A percentile compares a stretch with the other conserved stretches of the same genome.
phyloP scores from a whole-genome alignment of 139 green algal genomes.

The Asterochloris erici region DNA sequence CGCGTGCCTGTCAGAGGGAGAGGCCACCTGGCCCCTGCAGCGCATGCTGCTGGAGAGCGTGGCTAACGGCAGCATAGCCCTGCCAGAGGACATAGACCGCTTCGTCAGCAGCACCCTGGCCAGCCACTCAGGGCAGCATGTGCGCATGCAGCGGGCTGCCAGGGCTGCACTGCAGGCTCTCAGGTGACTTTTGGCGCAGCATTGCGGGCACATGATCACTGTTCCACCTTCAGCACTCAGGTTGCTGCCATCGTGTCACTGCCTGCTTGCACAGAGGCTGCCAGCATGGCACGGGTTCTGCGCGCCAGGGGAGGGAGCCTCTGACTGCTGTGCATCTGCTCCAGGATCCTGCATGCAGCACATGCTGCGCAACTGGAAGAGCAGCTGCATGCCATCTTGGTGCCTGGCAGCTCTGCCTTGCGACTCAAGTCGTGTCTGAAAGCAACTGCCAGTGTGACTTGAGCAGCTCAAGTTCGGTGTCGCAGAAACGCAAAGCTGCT shows the following conservation, averaged over 20 bases:
- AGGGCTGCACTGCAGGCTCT: constrained; percentile 35
- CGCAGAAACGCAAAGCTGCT: constrained; percentile 21
- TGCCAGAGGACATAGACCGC: constrained; percentile 23
- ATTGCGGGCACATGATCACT: not conserved
- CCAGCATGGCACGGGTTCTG: no score
- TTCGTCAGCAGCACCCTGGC: constrained; percentile 48
- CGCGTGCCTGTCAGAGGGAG: no score
- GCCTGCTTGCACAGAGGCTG: not conserved
- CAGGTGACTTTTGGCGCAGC: not conserved
- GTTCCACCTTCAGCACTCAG: not conserved
- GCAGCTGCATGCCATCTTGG: not conserved
- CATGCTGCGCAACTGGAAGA: not conserved
- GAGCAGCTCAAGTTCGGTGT: not conserved
- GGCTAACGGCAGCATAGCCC: constrained; percentile 38
- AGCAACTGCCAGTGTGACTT: not conserved
- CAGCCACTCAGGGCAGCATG: constrained; percentile 29
- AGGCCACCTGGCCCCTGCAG: constrained; percentile 41
- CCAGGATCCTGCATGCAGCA: not conserved
- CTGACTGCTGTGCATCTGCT: not conserved
- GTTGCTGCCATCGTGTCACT: not conserved
- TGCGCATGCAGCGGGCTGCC: constrained; percentile 15
- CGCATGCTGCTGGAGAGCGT: constrained; percentile 60
- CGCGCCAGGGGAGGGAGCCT: not conserved
- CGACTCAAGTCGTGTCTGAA: not conserved
- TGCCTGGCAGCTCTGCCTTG: not conserved